These are phyloP conservation scores for Salvia splendens DNA, from an alignment of 257 asterid genomes.

Conservation along the genomic window DNA sequence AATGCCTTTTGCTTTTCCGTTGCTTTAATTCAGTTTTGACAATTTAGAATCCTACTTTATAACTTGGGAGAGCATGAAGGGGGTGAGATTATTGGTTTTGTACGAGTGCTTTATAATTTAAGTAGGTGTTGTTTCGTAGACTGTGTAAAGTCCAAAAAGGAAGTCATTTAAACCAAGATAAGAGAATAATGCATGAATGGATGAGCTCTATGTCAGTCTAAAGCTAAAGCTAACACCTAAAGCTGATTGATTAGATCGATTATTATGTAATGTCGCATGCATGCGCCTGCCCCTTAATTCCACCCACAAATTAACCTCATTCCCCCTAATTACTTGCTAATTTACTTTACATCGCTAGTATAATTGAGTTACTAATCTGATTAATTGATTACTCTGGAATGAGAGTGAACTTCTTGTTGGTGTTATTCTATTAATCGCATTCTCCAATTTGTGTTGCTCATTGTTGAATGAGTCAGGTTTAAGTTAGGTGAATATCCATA, in stretches of 20 bases:
- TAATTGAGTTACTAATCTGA: too few species aligned
- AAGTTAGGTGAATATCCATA: too few species aligned
- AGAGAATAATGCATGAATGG: conserved; percentile 32
- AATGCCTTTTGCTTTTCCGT: conserved; percentile 28
- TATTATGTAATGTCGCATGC: conserved; percentile 19
- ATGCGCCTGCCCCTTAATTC: conserved; percentile 26
- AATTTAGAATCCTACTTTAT: conserved; percentile 17
- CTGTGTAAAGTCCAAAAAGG: conserved; percentile 26
- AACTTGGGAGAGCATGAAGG: not conserved
- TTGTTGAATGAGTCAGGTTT: too few species aligned
- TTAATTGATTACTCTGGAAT: too few species aligned
- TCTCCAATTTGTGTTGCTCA: too few species aligned
- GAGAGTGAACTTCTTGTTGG: too few species aligned
- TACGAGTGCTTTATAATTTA: conserved; percentile 6
- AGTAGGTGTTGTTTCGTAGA: conserved; percentile 30
- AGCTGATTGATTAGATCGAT: conserved; percentile 31
- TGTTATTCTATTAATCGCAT: too few species aligned
- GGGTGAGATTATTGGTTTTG: conserved; percentile 8
- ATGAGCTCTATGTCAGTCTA: conserved; percentile 32
- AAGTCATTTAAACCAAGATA: conserved; percentile 11
- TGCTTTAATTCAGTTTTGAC: conserved; percentile 36
- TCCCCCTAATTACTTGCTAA: not conserved
- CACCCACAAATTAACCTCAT: conserved; percentile 27
- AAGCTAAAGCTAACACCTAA: conserved; percentile 11
- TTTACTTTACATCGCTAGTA: too few species aligned